Evolutionary conservation across 441 rosid genomes (phyloP), one percentile per base, ranked within the genome.

Genomic region (Aleurites moluccanus): DNA sequence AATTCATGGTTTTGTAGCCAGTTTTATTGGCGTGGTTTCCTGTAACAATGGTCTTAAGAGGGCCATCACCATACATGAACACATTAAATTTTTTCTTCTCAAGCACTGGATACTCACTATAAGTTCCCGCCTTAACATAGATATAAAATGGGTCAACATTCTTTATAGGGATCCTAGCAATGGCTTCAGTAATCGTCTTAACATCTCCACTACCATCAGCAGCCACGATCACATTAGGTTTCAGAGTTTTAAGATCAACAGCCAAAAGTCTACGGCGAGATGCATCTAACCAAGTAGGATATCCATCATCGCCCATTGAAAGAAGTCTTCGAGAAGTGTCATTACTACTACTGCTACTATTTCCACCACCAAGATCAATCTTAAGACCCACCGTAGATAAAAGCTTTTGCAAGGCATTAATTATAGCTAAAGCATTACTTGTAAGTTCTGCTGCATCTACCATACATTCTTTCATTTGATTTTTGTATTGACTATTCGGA

Each of bases 51-150:
- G 96, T 92, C 81, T 75, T 72, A 0, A 30, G 63, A 0, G 84
- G 88, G 0, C 96, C 97, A 10, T 92, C 99, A 0, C 98, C 98
- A 49, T 83, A 89, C 57, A 91, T 88, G 89, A 91, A 85, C 64
- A 92, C 90, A 77, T 92, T 90, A 85, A 86, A 79, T 75, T 73
- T 86, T 61, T 77, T 72, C 78, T 87, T 89, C 40, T 77, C 86
- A 82, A 94, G 75, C 20, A 85, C 62, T 8, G 89, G 85, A 64
- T 91, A 87, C 80, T 94, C 98, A 0, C 1, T 15, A 59, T 94
- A 94, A 1, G 16, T 75, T 44, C 99, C 97, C 16, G 70, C 86
- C 77, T 91, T 91, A 66, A 92, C 84, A 79, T 90, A 73, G 4
- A 94, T 84, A 42, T 86, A 85, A 67, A 84, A 92, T 66, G 83